Conservation (phyloP, 192 early-diverging fungal genomes). For the Martensiomyces pterosporus region DNA sequence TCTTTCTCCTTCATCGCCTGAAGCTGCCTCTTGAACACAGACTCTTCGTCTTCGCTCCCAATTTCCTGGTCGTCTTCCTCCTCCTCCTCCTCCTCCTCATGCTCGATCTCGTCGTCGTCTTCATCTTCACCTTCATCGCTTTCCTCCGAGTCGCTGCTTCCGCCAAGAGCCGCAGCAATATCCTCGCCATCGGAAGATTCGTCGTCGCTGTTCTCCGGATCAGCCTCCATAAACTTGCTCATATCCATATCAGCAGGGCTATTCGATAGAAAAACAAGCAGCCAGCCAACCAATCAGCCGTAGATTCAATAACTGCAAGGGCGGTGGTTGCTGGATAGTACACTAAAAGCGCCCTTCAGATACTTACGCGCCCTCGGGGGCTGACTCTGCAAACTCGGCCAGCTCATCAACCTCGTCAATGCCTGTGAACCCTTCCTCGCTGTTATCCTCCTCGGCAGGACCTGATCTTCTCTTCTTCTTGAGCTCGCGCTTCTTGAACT, state of each 20-base stretch:
- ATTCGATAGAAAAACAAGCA: too few relatives aligned
- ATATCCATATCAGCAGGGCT: slow-evolving; percentile 24
- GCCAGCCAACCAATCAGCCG: too few relatives aligned
- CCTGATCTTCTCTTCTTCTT: slow-evolving; percentile 47
- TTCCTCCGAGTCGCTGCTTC: too few relatives aligned
- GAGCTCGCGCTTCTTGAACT: slow-evolving; percentile 56
- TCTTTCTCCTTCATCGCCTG: slow-evolving; percentile 82
- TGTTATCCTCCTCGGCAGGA: slow-evolving; percentile 11
- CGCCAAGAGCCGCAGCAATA: slow-evolving; percentile 22
- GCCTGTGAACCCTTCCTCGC: slow-evolving; percentile 28
- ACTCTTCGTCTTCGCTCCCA: slow-evolving; percentile 60
- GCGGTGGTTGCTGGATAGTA: too few relatives aligned
- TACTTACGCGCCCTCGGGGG: slow-evolving; percentile 26
- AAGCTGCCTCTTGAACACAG: slow-evolving; percentile 73
- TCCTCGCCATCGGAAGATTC: slow-evolving; percentile 12
- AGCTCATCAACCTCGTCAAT: slow-evolving; percentile 48
- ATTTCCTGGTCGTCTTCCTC: slow-evolving; percentile 54
- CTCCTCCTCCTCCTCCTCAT: slow-evolving; percentile 42
- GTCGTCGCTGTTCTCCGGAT: slow-evolving; percentile 13
- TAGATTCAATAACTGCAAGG: too few relatives aligned
- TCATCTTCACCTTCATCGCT: slow-evolving; percentile 25
- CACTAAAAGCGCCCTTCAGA: too few relatives aligned
- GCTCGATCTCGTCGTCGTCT: slow-evolving; percentile 33
- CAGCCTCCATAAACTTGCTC: slow-evolving; percentile 39
- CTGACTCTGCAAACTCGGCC: slow-evolving; percentile 40